Evolutionary conservation across 1,139 yeast genomes (phyloP), one percentile per base, ranked within the genome.

Genomic region (Suhomyces anneliseae): DNA sequence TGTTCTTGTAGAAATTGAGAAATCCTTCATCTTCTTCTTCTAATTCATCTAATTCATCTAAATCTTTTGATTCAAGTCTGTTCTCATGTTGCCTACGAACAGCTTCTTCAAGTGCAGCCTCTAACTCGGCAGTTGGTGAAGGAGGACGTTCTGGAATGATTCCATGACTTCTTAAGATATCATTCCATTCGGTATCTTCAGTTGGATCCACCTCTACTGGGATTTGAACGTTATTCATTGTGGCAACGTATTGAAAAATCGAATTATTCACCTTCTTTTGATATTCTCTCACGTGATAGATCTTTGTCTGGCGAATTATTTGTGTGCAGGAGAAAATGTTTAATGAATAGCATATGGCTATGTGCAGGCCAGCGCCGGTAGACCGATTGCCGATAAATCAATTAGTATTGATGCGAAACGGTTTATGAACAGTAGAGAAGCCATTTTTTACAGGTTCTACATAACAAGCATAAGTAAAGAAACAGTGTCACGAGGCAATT

Each of bases 151-250:
- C 92, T 0, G 99, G 99, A 45, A 93, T 90, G 52, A 93, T 83
- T 10, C 98, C 98, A 54, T 92, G 90, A 7, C 82, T 79, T 54
- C 99, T 75, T 41, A 93, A 76, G 54, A 93, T 90, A 67, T 93
- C 99, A 64, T 93, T 93, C 99, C 99, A 93, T 66, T 93, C 99
- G 1, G 99, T 93, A 63, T 93, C 99, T 67, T 93, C 99, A 53
- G 81, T 82, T 34, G 97, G 97, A 68, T 93, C 92, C 46, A 92
- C 97, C 67, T 90, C 92, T 44, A 90, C 95, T 58, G 87, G 88
- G 61, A 86, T 71, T 58, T 76, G 74, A 47, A 69, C 57, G 53
- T 72, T 60, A 40, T 63, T 56, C 70, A 68, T 66, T 9, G 11
- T 38, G 41, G 31, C 27, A 11, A 10, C n/a, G 33, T 33, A 4